Evolutionary conservation across 2,329 filamentous ascomycete genomes (phyloP), one percentile per base, ranked within the genome.

Genomic region (Trichoderma lentiforme): DNA sequence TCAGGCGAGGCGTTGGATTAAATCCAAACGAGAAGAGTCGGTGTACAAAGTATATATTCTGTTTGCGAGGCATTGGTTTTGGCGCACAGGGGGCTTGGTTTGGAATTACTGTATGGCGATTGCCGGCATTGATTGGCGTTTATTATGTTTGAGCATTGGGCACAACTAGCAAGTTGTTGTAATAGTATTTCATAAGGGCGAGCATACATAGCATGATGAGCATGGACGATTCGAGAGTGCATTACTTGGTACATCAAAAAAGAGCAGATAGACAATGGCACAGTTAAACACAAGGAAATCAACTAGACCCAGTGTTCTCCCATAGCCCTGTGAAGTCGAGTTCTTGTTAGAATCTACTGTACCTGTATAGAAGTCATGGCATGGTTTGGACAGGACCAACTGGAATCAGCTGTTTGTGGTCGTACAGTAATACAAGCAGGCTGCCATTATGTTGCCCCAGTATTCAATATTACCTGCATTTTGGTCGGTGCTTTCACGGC

Each of bases 1-100:
- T 88, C 85, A 76, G 89, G 88, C 53, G 88, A 90, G 75, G 86
- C 86, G 53, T 81, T 90, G 81, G 87, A 89, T 76, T 88, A 78
- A 28, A 7, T 12, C 12, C 56, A 60, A 24, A 24, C 11, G 24
- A 28, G 24, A 39, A 36, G 24, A 63, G 9, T 6, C 24, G 15
- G 18, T 56, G 65, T 60, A 68, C 21, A n/a, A 67, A 30, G 9
- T 39, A 62, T 53, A 73, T 72, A 32, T 68, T 36, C 70, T 68
- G 36, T 71, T 73, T 70, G 56, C 18, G 24, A 32, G 47, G 68
- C 63, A 69, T 74, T 74, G 62, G 14, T 39, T n/a, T 68, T 62
- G 72, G 72, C 68, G 69, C 57, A 51, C 60, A 21, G 57, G 60
- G 53, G n/a, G 18, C 36, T 60, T 63, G 32, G n/a, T 43, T 26